phyloP scores from a whole-genome alignment of 305 asterid genomes.

The Fraxinus platypoda region DNA sequence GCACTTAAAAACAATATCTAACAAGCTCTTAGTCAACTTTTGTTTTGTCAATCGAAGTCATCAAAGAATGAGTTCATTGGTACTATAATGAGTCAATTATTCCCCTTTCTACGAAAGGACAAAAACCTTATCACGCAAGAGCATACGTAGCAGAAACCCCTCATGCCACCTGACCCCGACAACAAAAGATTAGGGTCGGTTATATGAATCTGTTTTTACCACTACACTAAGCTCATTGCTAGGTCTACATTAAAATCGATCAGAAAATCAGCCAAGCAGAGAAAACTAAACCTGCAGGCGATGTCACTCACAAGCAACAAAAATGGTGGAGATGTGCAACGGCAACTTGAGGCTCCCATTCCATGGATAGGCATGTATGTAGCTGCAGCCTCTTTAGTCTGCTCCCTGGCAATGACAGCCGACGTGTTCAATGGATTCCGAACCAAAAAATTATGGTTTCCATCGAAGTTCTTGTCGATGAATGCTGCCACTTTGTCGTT shows the following conservation, averaged over 20 bases:
- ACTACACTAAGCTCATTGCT: neutral
- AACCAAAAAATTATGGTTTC: constrained; percentile 51
- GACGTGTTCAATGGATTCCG: constrained; percentile 43
- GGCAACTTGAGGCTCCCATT: constrained; percentile 41
- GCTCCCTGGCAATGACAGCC: constrained; percentile 49
- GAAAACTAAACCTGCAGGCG: neutral
- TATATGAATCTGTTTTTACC: neutral
- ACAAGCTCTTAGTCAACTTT: too few species aligned
- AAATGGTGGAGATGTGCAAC: constrained; percentile 18
- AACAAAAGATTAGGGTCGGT: neutral
- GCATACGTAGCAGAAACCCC: neutral
- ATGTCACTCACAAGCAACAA: neutral
- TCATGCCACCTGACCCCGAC: neutral
- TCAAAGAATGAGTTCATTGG: neutral
- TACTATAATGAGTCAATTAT: neutral
- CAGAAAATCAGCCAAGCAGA: neutral
- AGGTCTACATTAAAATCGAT: neutral
- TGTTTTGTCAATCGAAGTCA: neutral
- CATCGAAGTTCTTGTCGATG: constrained; percentile 45
- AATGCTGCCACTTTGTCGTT: constrained; percentile 62
- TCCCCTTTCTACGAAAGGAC: neutral
- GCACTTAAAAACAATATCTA: too few species aligned
- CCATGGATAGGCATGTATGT: constrained; percentile 60
- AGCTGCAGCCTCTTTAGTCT: constrained; percentile 46
- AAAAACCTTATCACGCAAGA: neutral